Base-by-base conservation (phyloP, 306 rosid genomes). In the Mimosa pudica region DNA sequence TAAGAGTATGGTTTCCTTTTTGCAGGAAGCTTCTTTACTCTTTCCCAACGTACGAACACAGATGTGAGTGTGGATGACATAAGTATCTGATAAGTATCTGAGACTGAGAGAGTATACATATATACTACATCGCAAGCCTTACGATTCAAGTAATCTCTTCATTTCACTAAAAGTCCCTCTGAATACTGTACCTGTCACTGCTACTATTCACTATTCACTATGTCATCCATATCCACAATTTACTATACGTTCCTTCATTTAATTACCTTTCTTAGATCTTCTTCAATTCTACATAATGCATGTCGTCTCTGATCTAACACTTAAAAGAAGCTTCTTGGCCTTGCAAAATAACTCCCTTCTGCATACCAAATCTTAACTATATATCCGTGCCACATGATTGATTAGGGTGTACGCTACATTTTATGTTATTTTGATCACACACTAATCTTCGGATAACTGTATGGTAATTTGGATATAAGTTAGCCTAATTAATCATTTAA, bases 11-110 rank as follows among this genome's bases (percentile, higher is more conserved):
- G 81, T 82, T 82, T 83, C 78, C 81, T 74, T 79, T 77, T 77
- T 82, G 87, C 89, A 89, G 96, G 97, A 92, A 92, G 88, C 89
- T 92, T 92, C 97, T 87, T 86, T 87, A 88, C 96, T 81, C 88
- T 84, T 87, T 89, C 89, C 87, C 83, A 87, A 79, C 63, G 90
- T 88, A 83, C 89, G 84, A 80, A 80, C 78, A 80, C 70, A 73
- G 82, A 17, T 8, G 63, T 57, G 63, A 1, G 30, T 17, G 65
- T 57, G 13, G 33, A 58, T 47, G 63, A 61, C 66, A 10, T 24
- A 10, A 62, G 42, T 33, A 62, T 62, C n/a, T 62, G 68, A 10
- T 24, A 10, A 62, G 42, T 33, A 62, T 62, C n/a, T 62, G 68
- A 55, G 58, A 52, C 7, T 10, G 10, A n/a, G 20, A 57, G 32